phyloP scores from a whole-genome alignment of 2,329 filamentous ascomycete genomes.

The Aspergillus sp. region DNA sequence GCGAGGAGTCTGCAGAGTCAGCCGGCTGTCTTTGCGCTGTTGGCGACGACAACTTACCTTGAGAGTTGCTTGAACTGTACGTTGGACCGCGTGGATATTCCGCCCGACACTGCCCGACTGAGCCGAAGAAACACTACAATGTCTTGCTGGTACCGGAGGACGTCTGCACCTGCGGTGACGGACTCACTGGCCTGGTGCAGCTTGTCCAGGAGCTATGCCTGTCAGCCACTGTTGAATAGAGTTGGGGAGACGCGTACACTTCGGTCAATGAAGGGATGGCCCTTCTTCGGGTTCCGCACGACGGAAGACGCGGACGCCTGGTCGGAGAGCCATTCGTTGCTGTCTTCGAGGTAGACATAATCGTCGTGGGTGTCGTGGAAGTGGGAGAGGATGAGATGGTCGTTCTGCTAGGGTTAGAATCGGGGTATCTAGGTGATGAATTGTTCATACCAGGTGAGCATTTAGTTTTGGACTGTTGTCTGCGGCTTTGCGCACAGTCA shows the following conservation, averaged over 20 bases:
- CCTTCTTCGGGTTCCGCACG: slow-evolving; percentile 24
- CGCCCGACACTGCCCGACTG: slow-evolving; percentile 77
- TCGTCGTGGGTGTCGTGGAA: slow-evolving; percentile 72
- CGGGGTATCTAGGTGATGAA: too few species aligned
- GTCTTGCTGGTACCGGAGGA: slow-evolving; percentile 82
- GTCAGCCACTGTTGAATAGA: not conserved
- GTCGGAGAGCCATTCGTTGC: slow-evolving; percentile 37
- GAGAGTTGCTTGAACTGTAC: slow-evolving; percentile 70
- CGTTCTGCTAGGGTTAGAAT: slow-evolving; percentile 51
- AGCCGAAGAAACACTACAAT: slow-evolving; percentile 82
- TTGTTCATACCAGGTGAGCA: slow-evolving; percentile 37
- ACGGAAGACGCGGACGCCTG: slow-evolving; percentile 37
- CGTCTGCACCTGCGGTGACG: slow-evolving; percentile 69
- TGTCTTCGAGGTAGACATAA: slow-evolving; percentile 71
- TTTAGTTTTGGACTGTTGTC: slow-evolving; percentile 34
- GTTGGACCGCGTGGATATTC: slow-evolving; percentile 75
- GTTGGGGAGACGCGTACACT: slow-evolving; percentile 17
- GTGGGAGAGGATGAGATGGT: slow-evolving; percentile 85
- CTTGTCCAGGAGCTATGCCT: slow-evolving; percentile 46
- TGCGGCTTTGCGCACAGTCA: slow-evolving; percentile 50
- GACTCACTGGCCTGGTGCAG: slow-evolving; percentile 58
- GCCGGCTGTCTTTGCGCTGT: not conserved
- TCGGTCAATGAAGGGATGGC: slow-evolving; percentile 18
- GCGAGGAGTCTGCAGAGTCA: slow-evolving; percentile 54
- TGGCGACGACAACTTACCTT: slow-evolving; percentile 40